Percentiles rank a stretch among this genome's conserved stretches.
These are phyloP conservation scores for Xylaria intraflava DNA, from an alignment of 495 filamentous ascomycete species.

Conservation along the genomic window DNA sequence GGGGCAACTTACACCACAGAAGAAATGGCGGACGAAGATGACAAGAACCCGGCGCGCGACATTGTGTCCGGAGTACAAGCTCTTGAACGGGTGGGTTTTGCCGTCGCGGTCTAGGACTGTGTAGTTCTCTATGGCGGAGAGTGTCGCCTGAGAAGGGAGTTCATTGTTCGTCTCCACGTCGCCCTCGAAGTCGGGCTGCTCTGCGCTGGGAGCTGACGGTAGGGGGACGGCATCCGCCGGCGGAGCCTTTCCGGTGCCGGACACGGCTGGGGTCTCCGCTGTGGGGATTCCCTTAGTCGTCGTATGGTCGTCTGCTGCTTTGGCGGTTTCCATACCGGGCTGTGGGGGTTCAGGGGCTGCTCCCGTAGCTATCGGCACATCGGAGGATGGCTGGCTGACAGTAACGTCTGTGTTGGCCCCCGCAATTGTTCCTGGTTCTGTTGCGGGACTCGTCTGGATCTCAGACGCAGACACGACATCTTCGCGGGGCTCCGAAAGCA, in stretches of 20 bases:
- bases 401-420: neutral
- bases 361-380: neutral
- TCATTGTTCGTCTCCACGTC: constrained; percentile 45
- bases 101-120: constrained; percentile 59
- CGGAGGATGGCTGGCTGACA: neutral
- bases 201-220: neutral
- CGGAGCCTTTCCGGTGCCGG: neutral
- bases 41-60: constrained; percentile 55
- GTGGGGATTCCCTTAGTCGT: neutral
- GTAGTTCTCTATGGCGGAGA: constrained; percentile 49
- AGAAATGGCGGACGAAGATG: constrained; percentile 85
- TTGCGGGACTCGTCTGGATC: too few species aligned
- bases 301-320: too few species aligned
- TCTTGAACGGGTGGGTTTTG: constrained; percentile 57
- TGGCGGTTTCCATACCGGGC: neutral
- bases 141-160: constrained; percentile 42
- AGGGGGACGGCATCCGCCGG: neutral
- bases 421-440: neutral
- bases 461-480: too few species aligned
- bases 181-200: constrained; percentile 39
- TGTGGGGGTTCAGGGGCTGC: neutral
- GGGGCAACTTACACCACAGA: constrained; percentile 64
- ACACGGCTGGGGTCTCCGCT: neutral
- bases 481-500: too few species aligned
- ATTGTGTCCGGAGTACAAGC: constrained; percentile 55